These are phyloP conservation scores for Xerocomus minutiporus DNA, from an alignment of 1,284 basidiomycete species.

Conservation along the genomic window DNA sequence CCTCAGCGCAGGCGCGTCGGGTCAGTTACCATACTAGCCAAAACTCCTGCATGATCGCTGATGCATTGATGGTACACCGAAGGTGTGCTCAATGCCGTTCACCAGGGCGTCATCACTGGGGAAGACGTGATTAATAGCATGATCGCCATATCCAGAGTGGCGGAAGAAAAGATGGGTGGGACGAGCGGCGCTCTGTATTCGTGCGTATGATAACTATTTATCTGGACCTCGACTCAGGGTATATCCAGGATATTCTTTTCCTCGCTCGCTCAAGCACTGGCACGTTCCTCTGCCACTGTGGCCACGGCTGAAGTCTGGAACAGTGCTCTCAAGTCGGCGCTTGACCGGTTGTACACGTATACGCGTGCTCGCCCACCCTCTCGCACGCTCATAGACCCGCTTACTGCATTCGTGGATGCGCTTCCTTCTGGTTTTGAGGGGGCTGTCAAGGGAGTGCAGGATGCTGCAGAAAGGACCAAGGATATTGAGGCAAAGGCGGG, in stretches of 20 bases:
- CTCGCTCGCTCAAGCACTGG: slow-evolving; percentile 75
- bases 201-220: slow-evolving; percentile 40
- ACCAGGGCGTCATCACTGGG: slow-evolving; percentile 37
- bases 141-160: slow-evolving; percentile 67
- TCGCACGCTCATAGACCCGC: slow-evolving; percentile 87
- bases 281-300: slow-evolving; percentile 35
- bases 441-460: slow-evolving; percentile 61
- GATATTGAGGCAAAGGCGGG: slow-evolving; percentile 83
- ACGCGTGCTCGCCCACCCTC: slow-evolving; percentile 87
- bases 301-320: slow-evolving; percentile 60
- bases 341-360: slow-evolving; percentile 77
- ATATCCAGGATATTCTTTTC: slow-evolving; percentile 79
- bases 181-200: slow-evolving; percentile 91
- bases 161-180: slow-evolving; percentile 88
- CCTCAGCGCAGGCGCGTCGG: slow-evolving; percentile 67
- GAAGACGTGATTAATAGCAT: slow-evolving; percentile 57
- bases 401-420: slow-evolving; percentile 71
- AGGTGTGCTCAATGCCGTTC: slow-evolving; percentile 45
- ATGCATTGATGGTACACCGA: not conserved
- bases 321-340: slow-evolving; percentile 55
- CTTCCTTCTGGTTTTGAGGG: slow-evolving; percentile 40
- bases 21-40: slow-evolving; percentile 32
- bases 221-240: not conserved
- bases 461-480: slow-evolving; percentile 72
- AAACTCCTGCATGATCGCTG: not conserved